Evolutionary conservation across 2,329 filamentous ascomycete genomes (phyloP).

Genomic region (Penicillium glabrum): DNA sequence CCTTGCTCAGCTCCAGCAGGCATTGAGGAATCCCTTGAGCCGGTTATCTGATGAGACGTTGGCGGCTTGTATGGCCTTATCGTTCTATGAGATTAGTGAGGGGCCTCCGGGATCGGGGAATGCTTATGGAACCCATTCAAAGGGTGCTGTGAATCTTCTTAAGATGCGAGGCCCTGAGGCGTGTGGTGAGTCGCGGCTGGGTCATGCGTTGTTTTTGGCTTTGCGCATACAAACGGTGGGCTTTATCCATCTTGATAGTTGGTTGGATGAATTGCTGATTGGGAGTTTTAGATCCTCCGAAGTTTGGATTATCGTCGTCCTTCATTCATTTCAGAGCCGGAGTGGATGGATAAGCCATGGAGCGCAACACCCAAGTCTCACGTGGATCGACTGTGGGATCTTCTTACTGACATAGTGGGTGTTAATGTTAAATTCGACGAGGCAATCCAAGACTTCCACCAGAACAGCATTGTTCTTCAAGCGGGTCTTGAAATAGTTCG

Average conservation of each 20-base stretch:
- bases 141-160: not conserved
- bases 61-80: not conserved
- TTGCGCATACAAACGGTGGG: not conserved
- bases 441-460: not conserved
- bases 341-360: conserved; percentile 1
- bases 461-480: not conserved
- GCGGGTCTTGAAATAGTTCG: not conserved
- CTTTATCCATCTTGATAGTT: not conserved
- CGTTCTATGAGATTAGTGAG: not conserved
- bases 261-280: not conserved
- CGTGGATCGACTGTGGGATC: not conserved
- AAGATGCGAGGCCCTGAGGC: not conserved
- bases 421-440: not conserved
- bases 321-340: not conserved
- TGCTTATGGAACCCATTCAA: not conserved
- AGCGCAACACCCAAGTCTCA: not conserved
- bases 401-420: not conserved
- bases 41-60: not conserved
- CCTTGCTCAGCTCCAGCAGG: not conserved
- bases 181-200: not conserved
- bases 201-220: conserved; percentile 1
- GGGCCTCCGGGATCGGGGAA: not conserved
- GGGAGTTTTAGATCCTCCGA: not conserved
- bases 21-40: not conserved
- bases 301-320: not conserved